Evolutionary conservation across 495 filamentous ascomycete genomes (phyloP).

Genomic region (Lasiosphaeria ovina): DNA sequence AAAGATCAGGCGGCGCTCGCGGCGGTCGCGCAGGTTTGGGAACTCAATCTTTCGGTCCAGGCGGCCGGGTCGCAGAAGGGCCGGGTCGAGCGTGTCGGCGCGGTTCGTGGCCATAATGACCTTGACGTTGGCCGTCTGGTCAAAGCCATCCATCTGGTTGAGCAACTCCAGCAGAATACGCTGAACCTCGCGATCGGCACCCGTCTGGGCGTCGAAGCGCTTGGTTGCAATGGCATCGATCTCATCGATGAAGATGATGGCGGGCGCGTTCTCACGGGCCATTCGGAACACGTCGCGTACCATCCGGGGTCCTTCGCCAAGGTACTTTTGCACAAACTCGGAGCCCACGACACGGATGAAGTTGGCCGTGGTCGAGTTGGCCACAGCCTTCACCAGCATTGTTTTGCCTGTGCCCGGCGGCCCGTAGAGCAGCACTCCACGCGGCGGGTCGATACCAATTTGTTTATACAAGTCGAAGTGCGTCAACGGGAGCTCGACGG

Average conservation of each 20-base stretch:
- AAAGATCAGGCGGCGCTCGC: conserved; percentile 95
- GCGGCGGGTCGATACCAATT: conserved; percentile 96
- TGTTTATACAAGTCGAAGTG: conserved; percentile 98
- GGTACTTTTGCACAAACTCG: conserved; percentile 98
- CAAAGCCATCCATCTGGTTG: conserved; percentile 99
- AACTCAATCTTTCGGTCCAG: conserved; percentile 99
- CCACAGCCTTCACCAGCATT: conserved; percentile 97
- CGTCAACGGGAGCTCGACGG: conserved; percentile 91
- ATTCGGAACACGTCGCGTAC: conserved; percentile 98
- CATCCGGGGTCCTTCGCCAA: conserved; percentile 97
- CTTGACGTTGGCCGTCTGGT: conserved; percentile 97
- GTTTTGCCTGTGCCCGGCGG: conserved; percentile 98
- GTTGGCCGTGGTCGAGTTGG: conserved; percentile 95
- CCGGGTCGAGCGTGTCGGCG: conserved; percentile 94
- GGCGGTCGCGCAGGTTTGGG: conserved; percentile 81
- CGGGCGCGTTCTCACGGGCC: conserved; percentile 95
- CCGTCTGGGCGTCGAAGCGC: conserved; percentile 97
- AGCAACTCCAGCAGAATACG: conserved; percentile 94
- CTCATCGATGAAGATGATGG: conserved; percentile 99
- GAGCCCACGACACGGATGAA: conserved; percentile 98
- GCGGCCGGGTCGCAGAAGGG: conserved; percentile 88
- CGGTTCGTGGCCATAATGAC: conserved; percentile 99
- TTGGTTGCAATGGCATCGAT: conserved; percentile 99
- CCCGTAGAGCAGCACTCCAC: conserved; percentile 92
- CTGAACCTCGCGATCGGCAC: conserved; percentile 96